Base-by-base conservation (phyloP, 2,329 filamentous ascomycete species). In the Fusarium tricinctum region DNA sequence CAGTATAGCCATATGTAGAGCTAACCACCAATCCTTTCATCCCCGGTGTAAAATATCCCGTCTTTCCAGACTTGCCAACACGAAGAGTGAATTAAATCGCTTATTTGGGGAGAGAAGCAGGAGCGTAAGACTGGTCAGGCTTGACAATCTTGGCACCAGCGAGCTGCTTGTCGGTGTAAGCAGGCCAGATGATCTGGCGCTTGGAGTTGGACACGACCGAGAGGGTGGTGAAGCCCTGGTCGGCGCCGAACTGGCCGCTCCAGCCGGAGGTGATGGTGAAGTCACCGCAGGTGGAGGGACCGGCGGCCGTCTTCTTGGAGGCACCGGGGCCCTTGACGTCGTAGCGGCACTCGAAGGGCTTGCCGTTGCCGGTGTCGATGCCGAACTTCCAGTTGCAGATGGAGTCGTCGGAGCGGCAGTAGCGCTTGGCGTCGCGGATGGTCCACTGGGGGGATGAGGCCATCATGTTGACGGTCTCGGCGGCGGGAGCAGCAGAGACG, bases 191-290 rank as follows among this genome's bases (percentile, higher is more conserved):
- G 57, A 88, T 87, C 64, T 80, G 77, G 47, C 76, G 76, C 69
- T 79, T 74, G 51, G 68, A 66, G 66, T 79, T 76, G 76, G 86
- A 78, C 46, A 82, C 80, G 53, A 88, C 82, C 20, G 82, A 79
- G 28, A 88, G 76, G 22, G 83, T 86, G 23, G 85, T 87, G 80
- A 87, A 88, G 68, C 84, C 86, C 26, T 83, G 78, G 64, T 75
- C 82, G 14, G 76, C 58, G 49, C 85, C 86, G 67, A 88, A 88
- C 71, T 86, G 81, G 73, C 81, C 85, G 74, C 81, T 85, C 85
- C 85, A 88, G 78, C 84, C 83, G 3, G 82, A 82, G 50, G 83
- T 84, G 73, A 88, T 70, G 65, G 80, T 84, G 80, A 80, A 88
- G 59, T 72, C 73, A 39, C 85, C 85, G 78, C 84, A 88, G 49